These are phyloP conservation scores for Sarocladium brachiariae DNA, from an alignment of 2,329 filamentous ascomycete species.

Conservation along the genomic window DNA sequence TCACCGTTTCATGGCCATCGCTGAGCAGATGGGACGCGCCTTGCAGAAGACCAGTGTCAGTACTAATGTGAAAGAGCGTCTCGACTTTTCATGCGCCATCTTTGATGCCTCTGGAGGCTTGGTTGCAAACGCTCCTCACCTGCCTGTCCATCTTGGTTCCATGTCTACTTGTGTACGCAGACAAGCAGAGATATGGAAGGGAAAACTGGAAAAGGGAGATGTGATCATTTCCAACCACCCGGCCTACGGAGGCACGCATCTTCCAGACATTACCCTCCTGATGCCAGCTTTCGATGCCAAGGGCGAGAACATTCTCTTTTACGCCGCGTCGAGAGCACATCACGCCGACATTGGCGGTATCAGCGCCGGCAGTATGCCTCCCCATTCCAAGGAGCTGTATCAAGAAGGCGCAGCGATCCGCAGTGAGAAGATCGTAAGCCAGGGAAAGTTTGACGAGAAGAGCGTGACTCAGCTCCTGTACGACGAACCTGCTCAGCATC, in stretches of 20 bases:
- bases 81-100: constrained; percentile 77
- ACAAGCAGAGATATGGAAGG: constrained; percentile 73
- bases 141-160: constrained; percentile 73
- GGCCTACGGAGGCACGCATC: constrained; percentile 74
- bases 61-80: constrained; percentile 74
- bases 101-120: constrained; percentile 71
- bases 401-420: constrained; percentile 59
- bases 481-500: constrained; percentile 65
- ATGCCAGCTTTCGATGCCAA: constrained; percentile 65
- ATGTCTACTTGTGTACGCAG: constrained; percentile 78
- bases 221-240: constrained; percentile 81
- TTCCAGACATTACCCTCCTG: constrained; percentile 75
- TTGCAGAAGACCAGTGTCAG: constrained; percentile 75
- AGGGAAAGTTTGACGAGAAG: constrained; percentile 71
- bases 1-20: constrained; percentile 79
- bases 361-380: constrained; percentile 74
- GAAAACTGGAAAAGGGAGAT: constrained; percentile 69
- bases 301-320: constrained; percentile 70
- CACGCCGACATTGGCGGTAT: constrained; percentile 84
- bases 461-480: constrained; percentile 67
- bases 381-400: constrained; percentile 58
- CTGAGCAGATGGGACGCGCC: constrained; percentile 76
- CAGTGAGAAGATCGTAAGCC: constrained; percentile 64
- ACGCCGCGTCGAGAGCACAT: constrained; percentile 72
- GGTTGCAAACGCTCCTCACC: constrained; percentile 72